A percentile compares a stretch with the other conserved stretches of the same genome.
Evolutionary conservation across 305 asterid genomes (phyloP).

Genomic region (Fraxinus greggii): DNA sequence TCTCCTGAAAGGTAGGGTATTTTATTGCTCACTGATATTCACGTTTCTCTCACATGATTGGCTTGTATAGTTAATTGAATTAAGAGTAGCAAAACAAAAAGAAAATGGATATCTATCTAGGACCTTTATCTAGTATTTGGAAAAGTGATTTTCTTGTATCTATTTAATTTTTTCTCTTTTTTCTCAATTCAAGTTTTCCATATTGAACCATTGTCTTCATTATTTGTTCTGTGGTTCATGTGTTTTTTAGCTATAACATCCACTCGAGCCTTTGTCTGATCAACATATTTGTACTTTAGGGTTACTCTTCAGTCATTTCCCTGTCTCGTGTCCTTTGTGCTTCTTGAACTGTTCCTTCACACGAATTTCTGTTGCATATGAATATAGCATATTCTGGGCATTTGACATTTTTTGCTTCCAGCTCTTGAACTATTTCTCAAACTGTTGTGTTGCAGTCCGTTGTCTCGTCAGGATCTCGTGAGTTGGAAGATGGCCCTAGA

Average conservation of each 20-base stretch:
- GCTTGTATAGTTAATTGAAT: slow-evolving; percentile 6
- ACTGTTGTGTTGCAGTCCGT: slow-evolving; percentile 51
- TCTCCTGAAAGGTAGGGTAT: slow-evolving; percentile 71
- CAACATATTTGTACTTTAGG: neutral
- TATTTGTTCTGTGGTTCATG: neutral
- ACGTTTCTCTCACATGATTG: slow-evolving; percentile 20
- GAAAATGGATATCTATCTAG: neutral
- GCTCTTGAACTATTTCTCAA: slow-evolving; percentile 23
- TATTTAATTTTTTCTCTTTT: neutral
- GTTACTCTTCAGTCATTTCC: neutral
- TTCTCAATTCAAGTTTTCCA: neutral
- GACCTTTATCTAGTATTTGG: slow-evolving; percentile 11
- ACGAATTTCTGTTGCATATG: slow-evolving; percentile 22
- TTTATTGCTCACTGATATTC: neutral
- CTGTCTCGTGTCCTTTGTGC: neutral
- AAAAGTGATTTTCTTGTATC: slow-evolving; percentile 7
- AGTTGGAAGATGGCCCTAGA: slow-evolving; percentile 97
- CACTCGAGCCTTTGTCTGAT: slow-evolving; percentile 4
- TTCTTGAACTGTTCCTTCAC: slow-evolving; percentile 4
- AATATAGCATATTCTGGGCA: slow-evolving; percentile 10
- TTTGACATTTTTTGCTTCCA: slow-evolving; percentile 22
- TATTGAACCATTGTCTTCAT: neutral
- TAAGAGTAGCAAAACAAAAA: slow-evolving; percentile 9
- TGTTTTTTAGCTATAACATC: slow-evolving; percentile 12
- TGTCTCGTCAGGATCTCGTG: slow-evolving; percentile 95